Evolutionary conservation across 2,329 filamentous ascomycete genomes (phyloP), one percentile per base, ranked within the genome.

Genomic region (Akanthomyces muscarius): DNA sequence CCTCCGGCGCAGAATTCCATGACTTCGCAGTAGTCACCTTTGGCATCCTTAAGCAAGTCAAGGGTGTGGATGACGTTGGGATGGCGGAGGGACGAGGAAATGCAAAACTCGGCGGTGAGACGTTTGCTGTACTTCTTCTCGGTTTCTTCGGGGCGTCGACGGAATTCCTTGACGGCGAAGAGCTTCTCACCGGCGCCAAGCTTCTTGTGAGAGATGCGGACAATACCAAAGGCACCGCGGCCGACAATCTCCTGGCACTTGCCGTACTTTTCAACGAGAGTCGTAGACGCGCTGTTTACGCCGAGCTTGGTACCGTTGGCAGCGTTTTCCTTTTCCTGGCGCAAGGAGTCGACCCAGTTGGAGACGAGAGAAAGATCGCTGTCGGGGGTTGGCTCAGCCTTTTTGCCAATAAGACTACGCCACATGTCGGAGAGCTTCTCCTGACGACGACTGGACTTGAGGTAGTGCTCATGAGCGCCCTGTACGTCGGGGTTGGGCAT

Each of bases 1-100:
- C 95, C 95, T 65, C 95, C 95, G 44, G 94, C 93, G 74, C 95
- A 99, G 73, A 95, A 99, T 77, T 99, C 95, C 95, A 99, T 99
- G 59, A 99, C 95, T 75, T 99, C 95, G 76, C 95, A 99, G 76
- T 95, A 98, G 73, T 97, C 92, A 65, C 95, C 95, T 78, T 98
- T 98, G 70, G 94, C 87, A 72, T 99, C 95, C 76, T 97, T 91
- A 47, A 99, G 84, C 13, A 99, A 84, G 73, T 99, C 95, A 60
- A 99, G 85, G 0, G 95, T 99, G 76, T 97, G 95, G 69, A 99
- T 99, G 71, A 99, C 92, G 73, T 99, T 99, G 16, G 95, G 94
- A 73, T 99, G 95, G 66, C 93, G 91, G 65, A 99, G 86, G 11
- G 93, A 97, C 0, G 94, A 98, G 1, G 95, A 98, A 69, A 99